Conservation (phyloP, 2,329 filamentous ascomycete species). For the Cordyceps farinosa region DNA sequence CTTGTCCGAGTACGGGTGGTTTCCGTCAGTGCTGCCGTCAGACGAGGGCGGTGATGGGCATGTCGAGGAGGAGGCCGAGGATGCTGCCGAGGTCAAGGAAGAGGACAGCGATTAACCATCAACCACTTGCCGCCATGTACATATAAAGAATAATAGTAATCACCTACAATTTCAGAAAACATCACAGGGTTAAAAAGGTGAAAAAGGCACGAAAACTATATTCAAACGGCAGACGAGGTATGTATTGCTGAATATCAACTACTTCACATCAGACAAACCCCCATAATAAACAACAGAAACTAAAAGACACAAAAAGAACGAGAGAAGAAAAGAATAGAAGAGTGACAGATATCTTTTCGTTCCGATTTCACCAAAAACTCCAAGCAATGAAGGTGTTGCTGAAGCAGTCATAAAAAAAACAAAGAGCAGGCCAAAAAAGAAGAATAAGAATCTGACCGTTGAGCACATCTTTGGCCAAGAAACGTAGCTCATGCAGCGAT, state of each 20-base stretch:
- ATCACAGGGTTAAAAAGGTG: background rate
- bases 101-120: background rate
- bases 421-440: background rate
- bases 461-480: background rate
- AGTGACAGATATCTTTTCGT: slow-evolving; percentile 6
- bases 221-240: background rate
- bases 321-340: slow-evolving; percentile 21
- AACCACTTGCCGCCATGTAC: no score
- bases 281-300: slow-evolving; percentile 18
- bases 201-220: background rate
- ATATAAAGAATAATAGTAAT: no score
- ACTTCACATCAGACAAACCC: slow-evolving; percentile 10
- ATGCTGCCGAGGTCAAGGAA: background rate
- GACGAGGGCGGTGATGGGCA: slow-evolving; percentile 24
- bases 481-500: background rate
- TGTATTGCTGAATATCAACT: slow-evolving; percentile 14
- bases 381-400: slow-evolving; percentile 17
- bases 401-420: slow-evolving; percentile 19
- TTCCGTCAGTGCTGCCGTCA: slow-evolving; percentile 48
- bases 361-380: slow-evolving; percentile 18
- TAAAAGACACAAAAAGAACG: slow-evolving; percentile 25
- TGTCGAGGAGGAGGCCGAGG: background rate
- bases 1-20: slow-evolving; percentile 53
- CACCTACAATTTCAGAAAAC: background rate
- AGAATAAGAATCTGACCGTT: background rate